Percentiles rank a stretch among this genome's conserved stretches.
phyloP scores from a whole-genome alignment of 345 rosid genomes.

The Eucalyptus polybractea region DNA sequence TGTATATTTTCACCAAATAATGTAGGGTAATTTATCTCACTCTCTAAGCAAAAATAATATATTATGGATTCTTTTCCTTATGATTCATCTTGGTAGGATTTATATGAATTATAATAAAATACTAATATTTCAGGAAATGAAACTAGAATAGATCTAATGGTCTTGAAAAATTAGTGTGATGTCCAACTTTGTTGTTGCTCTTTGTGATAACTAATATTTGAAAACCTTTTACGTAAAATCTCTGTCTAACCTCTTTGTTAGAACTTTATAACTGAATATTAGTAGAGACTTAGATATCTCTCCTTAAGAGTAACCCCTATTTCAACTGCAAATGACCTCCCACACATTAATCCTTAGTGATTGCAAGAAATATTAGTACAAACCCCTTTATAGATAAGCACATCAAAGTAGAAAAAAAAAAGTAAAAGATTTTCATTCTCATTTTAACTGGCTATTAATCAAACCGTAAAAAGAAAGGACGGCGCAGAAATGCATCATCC shows the following conservation, averaged over 20 bases:
- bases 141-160: background rate
- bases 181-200: background rate
- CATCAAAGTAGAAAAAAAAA: background rate
- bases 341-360: background rate
- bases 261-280: background rate
- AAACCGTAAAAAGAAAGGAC: background rate
- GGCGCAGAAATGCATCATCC: background rate
- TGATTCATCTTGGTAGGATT: accelerated
- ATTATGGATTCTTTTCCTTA: accelerated
- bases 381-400: background rate
- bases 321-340: background rate
- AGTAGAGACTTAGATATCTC: background rate
- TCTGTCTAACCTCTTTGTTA: background rate
- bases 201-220: accelerated
- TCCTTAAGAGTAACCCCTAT: background rate
- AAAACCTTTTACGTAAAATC: background rate
- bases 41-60: accelerated
- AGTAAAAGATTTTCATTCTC: background rate
- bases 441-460: background rate
- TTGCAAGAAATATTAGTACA: background rate
- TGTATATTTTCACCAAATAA: background rate
- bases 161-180: background rate
- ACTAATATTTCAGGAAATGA: background rate
- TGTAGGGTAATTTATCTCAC: background rate
- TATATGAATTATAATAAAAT: background rate